Conservation (phyloP, 2,329 filamentous ascomycete genomes). For the Bipolaris zeicola region DNA sequence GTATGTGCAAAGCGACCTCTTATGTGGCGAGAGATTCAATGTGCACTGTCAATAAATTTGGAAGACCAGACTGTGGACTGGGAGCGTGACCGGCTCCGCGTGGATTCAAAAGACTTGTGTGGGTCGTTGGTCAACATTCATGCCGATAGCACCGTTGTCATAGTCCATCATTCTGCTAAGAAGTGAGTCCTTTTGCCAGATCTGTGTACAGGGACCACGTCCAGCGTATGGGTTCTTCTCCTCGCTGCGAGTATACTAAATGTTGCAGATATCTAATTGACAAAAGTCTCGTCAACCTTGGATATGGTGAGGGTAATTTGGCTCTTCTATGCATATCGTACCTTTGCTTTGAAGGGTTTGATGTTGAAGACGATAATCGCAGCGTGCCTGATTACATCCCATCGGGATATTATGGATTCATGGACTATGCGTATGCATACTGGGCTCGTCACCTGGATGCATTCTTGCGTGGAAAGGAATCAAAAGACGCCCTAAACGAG, state of each 20-base stretch:
- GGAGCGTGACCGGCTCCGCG: slow-evolving; percentile 23
- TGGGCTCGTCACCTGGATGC: slow-evolving; percentile 10
- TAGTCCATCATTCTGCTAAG: slow-evolving; percentile 10
- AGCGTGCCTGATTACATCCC: neutral
- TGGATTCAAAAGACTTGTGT: slow-evolving; percentile 35
- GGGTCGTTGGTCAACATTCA: slow-evolving; percentile 19
- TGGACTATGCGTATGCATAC: slow-evolving; percentile 11
- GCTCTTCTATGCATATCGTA: slow-evolving; percentile 3
- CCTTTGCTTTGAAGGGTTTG: slow-evolving; percentile 4
- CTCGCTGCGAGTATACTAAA: neutral
- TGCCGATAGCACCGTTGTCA: slow-evolving; percentile 2
- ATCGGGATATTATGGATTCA: slow-evolving; percentile 10
- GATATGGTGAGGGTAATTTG: neutral
- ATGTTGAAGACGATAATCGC: neutral
- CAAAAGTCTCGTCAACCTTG: slow-evolving; percentile 1
- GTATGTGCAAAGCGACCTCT: slow-evolving; percentile 36
- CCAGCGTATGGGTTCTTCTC: neutral
- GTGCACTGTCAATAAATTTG: slow-evolving; percentile 30
- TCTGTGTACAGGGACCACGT: too few species aligned
- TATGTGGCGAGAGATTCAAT: slow-evolving; percentile 36
- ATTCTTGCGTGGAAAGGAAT: neutral
- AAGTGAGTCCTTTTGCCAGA: neutral
- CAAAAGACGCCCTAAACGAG: neutral
- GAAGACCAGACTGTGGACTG: slow-evolving; percentile 27
- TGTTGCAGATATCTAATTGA: slow-evolving; percentile 4